Percentiles rank a stretch among this genome's conserved stretches.
These are phyloP conservation scores for Talaromyces adpressus DNA, from an alignment of 495 filamentous ascomycete genomes.

Conservation along the genomic window DNA sequence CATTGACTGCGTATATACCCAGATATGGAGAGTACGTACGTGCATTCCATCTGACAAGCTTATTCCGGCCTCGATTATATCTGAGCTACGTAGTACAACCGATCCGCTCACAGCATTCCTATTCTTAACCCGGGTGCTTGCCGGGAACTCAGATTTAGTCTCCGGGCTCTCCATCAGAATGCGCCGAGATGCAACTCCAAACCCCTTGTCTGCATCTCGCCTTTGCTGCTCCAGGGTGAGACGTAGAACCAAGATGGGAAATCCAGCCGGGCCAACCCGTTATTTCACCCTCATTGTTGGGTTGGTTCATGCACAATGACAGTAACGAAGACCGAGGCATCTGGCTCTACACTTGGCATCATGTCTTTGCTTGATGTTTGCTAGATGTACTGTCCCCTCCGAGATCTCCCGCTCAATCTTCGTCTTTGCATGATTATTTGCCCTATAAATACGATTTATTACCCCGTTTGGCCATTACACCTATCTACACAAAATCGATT, in stretches of 20 bases:
- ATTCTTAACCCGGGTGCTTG: neutral
- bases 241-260: neutral
- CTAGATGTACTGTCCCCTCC: neutral
- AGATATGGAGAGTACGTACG: neutral
- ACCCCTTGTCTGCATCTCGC: neutral
- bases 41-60: neutral
- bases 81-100: neutral
- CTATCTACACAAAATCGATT: neutral
- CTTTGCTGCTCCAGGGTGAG: neutral
- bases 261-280: neutral
- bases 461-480: neutral
- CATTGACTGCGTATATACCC: neutral
- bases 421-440: neutral
- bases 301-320: neutral
- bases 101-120: neutral
- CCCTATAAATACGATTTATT: neutral
- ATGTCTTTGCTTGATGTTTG: neutral
- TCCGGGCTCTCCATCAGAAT: neutral
- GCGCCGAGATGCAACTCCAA: neutral
- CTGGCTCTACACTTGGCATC: neutral
- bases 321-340: neutral
- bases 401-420: neutral
- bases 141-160: neutral
- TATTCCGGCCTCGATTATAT: neutral
- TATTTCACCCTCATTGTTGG: neutral